phyloP scores from a whole-genome alignment of 176 grass and related monocot genomes.

The Zoysia japonica region DNA sequence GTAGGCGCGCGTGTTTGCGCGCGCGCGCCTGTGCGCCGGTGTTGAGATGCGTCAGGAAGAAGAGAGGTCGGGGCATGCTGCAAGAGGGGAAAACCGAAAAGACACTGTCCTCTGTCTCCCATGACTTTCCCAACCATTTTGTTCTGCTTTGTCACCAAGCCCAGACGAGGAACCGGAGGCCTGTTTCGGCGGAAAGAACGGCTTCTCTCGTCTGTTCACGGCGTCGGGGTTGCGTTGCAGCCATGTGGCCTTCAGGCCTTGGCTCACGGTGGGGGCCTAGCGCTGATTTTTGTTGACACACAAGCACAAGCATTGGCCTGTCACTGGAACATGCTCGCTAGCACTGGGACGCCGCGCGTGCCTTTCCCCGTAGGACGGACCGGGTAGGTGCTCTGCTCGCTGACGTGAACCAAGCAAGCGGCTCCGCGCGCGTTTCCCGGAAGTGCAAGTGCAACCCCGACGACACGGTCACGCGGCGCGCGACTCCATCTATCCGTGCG shows the following conservation, averaged over 20 bases:
- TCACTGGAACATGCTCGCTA: neutral
- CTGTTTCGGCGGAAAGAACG: conserved; percentile 33
- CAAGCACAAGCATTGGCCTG: neutral
- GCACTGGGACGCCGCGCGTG: neutral
- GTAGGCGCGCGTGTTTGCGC: neutral
- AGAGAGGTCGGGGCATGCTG: neutral
- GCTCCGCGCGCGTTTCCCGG: too few relatives aligned
- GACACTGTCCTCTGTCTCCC: conserved; percentile 51
- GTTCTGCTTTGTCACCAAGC: conserved; percentile 61
- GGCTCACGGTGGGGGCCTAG: conserved; percentile 24
- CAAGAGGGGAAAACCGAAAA: neutral
- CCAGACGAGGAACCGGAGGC: conserved; percentile 28
- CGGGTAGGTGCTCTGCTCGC: too few relatives aligned
- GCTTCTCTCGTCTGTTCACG: neutral
- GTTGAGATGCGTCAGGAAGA: neutral
- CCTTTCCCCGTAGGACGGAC: neutral
- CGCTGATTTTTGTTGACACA: conserved; percentile 13
- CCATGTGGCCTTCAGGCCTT: conserved; percentile 38
- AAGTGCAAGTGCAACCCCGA: too few relatives aligned
- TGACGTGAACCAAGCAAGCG: neutral
- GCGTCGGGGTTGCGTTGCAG: conserved; percentile 1
- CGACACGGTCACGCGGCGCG: too few relatives aligned
- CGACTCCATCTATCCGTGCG: too few relatives aligned
- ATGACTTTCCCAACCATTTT: conserved; percentile 65
- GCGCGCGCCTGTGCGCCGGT: conserved; percentile 6